Percentiles rank a stretch among this genome's conserved stretches.
Evolutionary conservation across 2,329 filamentous ascomycete genomes (phyloP).

Genomic region (Exophiala phaeomuriformis): DNA sequence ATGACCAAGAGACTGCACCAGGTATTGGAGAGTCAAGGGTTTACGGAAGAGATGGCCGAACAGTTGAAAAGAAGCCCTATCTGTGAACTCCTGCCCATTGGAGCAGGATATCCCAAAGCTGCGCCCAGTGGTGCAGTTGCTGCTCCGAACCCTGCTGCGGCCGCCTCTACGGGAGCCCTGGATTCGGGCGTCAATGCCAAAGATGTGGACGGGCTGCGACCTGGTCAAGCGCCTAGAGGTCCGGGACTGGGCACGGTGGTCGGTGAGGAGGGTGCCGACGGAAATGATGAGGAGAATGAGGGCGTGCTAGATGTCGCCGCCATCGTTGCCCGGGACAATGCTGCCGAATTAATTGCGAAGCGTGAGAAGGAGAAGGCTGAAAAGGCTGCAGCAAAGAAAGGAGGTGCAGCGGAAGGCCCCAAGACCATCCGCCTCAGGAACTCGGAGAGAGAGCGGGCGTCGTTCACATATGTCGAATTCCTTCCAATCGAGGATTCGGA

Average conservation of each 20-base stretch:
- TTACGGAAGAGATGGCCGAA: constrained; percentile 57
- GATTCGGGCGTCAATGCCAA: constrained; percentile 39
- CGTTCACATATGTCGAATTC: constrained; percentile 56
- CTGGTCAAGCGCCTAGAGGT: constrained; percentile 42
- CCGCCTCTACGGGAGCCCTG: constrained; percentile 49
- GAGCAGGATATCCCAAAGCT: constrained; percentile 45
- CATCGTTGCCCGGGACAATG: constrained; percentile 57
- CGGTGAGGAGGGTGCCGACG: constrained; percentile 43
- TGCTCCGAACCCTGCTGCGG: constrained; percentile 47
- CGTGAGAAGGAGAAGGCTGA: constrained; percentile 58
- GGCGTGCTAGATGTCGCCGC: constrained; percentile 59
- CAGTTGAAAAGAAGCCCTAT: constrained; percentile 58
- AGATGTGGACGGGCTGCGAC: constrained; percentile 35
- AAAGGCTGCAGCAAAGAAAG: constrained; percentile 48
- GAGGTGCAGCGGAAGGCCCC: constrained; percentile 37
- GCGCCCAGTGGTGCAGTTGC: constrained; percentile 36
- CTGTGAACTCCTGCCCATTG: constrained; percentile 53
- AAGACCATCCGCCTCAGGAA: constrained; percentile 51
- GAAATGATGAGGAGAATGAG: constrained; percentile 48
- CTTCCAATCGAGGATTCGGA: constrained; percentile 49
- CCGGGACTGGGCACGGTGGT: constrained; percentile 51
- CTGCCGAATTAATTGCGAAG: constrained; percentile 55
- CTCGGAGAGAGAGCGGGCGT: constrained; percentile 51
- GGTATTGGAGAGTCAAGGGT: constrained; percentile 54
- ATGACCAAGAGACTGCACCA: constrained; percentile 69